Conservation (phyloP, 139 green algal genomes). For the Ostreobium quekettii region DNA sequence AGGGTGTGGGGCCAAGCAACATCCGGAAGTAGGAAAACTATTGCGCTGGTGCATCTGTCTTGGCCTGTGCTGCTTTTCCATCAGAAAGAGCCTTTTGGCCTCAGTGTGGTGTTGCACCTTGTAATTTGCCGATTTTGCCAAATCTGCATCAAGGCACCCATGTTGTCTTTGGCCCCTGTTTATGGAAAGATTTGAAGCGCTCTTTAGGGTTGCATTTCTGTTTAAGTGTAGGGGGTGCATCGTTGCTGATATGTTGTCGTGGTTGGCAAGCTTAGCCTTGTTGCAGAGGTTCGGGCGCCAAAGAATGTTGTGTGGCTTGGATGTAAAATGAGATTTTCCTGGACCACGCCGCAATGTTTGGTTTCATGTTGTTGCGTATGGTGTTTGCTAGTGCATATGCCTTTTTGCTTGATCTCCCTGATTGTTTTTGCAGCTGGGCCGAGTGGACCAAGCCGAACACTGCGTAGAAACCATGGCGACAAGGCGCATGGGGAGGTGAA, state of each 20-base stretch:
- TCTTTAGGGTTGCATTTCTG: no score
- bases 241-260: no score
- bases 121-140: background rate
- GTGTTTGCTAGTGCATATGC: background rate
- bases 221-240: no score
- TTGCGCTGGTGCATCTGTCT: background rate
- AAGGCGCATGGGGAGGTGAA: conserved; percentile 12
- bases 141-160: background rate
- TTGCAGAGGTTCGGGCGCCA: no score
- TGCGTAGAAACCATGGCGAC: background rate
- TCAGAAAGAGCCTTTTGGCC: background rate
- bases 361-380: background rate
- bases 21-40: background rate
- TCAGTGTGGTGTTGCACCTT: background rate
- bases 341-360: no score
- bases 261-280: no score
- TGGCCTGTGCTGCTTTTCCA: background rate
- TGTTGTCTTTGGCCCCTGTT: no score
- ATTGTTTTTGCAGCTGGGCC: background rate
- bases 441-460: background rate
- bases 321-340: no score
- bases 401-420: background rate
- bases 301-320: no score
- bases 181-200: no score
- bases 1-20: background rate